Base-by-base conservation (phyloP, 305 asterid species). In the Striga hermonthica region DNA sequence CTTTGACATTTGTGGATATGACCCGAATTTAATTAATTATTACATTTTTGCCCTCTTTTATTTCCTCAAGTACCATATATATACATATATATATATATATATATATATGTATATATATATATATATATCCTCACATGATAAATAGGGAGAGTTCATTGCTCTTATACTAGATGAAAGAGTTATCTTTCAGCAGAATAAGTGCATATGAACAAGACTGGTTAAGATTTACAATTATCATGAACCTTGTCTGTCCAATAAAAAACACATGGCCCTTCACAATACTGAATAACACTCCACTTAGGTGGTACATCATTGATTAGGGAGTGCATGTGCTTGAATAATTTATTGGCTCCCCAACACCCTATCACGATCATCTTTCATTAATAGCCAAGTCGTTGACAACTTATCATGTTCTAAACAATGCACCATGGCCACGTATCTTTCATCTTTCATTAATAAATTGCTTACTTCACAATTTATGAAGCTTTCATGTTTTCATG, bases 321-420 rank as follows among this genome's bases (percentile, higher is more conserved):
- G 64, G 34, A 35, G 14, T 61, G 66, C 72, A 71, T 71, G 65
- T 66, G 59, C 47, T 54, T 48, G 49, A 15, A 58, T 64, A 45
- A 74, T 34, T n/a, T 59, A 60, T 40, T 67, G 70, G 72, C 66
- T 63, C 63, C 76, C 63, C 64, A 54, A 65, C 71, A 72, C 53
- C 67, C 63, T 52, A 62, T 34, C 22, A 47, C 11, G 49, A 59
- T 22, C 41, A 59, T 49, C 70, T 54, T 59, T 41, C 64, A 60
- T 74, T 64, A 40, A 47, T 62, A 64, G 67, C 57, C 40, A 54
- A 28, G 70, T 60, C 35, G 66, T 57, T 61, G 52, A 66, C 63
- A 61, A 68, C 62, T 57, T 61, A 69, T 67, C 68, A 65, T 70
- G 16, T 61, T 54, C 60, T 65, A 69, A 66, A 66, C 59, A 55